phyloP scores from a whole-genome alignment of 2,329 filamentous ascomycete species.

The Penicillium rolfsii region DNA sequence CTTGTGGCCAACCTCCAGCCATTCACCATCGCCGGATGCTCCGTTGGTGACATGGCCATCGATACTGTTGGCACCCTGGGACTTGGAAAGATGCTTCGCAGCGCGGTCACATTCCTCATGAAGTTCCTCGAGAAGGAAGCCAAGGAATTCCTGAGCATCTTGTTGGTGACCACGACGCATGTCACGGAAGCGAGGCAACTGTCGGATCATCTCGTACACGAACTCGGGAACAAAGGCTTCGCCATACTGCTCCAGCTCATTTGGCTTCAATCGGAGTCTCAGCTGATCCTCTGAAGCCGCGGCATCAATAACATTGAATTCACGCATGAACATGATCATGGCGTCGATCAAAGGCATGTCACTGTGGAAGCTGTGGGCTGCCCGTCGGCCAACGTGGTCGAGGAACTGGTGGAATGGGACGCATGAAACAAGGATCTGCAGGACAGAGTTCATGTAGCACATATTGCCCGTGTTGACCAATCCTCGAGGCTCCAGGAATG shows the following conservation, averaged over 20 bases:
- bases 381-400: conserved; percentile 80
- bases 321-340: conserved; percentile 95
- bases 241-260: conserved; percentile 86
- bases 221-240: conserved; percentile 92
- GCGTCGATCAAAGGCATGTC: conserved; percentile 92
- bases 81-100: conserved; percentile 60
- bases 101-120: conserved; percentile 88
- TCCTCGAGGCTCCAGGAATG: conserved; percentile 88
- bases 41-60: conserved; percentile 38
- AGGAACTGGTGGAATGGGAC: conserved; percentile 93
- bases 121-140: conserved; percentile 86
- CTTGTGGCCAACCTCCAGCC: conserved; percentile 92
- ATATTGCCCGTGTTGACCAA: conserved; percentile 97
- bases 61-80: conserved; percentile 51
- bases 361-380: conserved; percentile 89
- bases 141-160: conserved; percentile 95
- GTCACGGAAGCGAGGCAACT: conserved; percentile 82
- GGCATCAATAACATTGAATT: conserved; percentile 86
- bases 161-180: conserved; percentile 97
- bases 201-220: conserved; percentile 89
- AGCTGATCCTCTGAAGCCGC: conserved; percentile 74
- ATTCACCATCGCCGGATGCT: conserved; percentile 68
- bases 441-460: conserved; percentile 99
- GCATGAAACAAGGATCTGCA: conserved; percentile 94
- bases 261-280: conserved; percentile 72